Conservation (phyloP, 2,329 filamentous ascomycete genomes). For the Calonectria henricotiae region DNA sequence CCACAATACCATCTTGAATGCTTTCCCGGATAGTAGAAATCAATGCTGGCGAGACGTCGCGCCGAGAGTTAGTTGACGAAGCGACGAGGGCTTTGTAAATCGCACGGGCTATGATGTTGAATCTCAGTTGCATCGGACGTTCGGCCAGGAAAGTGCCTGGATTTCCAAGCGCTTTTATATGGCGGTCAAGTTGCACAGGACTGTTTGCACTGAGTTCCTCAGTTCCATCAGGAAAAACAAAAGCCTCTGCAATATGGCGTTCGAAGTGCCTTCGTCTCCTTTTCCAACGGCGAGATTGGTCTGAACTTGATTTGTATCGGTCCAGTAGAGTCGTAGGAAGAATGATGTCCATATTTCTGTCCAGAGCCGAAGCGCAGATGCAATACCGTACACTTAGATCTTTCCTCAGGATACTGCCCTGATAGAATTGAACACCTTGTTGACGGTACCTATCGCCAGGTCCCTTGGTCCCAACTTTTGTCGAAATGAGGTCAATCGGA, state of each 20-base stretch:
- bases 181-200: conserved; percentile 40
- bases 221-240: conserved; percentile 60
- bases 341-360: conserved; percentile 49
- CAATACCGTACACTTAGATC: conserved; percentile 64
- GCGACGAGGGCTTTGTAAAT: conserved; percentile 45
- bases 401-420: conserved; percentile 62
- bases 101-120: conserved; percentile 47
- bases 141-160: conserved; percentile 27
- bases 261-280: conserved; percentile 53
- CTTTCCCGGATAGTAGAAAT: conserved; percentile 51
- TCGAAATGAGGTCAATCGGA: conserved; percentile 48
- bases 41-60: conserved; percentile 52
- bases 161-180: conserved; percentile 8
- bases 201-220: conserved; percentile 50
- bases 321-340: conserved; percentile 52
- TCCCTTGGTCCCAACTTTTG: conserved; percentile 37
- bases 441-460: conserved; percentile 55
- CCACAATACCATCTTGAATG: conserved; percentile 49
- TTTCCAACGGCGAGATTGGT: conserved; percentile 52
- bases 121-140: conserved; percentile 47
- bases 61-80: conserved; percentile 38
- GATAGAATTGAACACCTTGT: conserved; percentile 63
- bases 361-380: conserved; percentile 53
- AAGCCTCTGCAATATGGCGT: conserved; percentile 53
- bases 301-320: conserved; percentile 45